Evolutionary conservation across 306 rosid species (phyloP).

Genomic region (Cicer judaicum): DNA sequence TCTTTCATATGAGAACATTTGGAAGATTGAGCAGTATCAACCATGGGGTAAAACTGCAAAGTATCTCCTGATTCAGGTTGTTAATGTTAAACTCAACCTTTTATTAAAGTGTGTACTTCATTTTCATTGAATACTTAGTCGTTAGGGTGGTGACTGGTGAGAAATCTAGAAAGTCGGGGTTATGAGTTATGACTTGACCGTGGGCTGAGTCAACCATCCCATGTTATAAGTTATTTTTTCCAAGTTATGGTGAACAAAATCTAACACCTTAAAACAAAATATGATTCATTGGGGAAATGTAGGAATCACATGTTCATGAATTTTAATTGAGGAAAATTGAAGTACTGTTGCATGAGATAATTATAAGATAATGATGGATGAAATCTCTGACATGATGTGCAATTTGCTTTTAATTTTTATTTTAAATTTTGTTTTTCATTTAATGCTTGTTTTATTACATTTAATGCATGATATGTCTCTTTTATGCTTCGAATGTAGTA

Average conservation of each 20-base stretch:
- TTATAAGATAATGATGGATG: too few relatives aligned
- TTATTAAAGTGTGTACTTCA: neutral
- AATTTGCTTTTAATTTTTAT: neutral
- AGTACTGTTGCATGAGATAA: too few relatives aligned
- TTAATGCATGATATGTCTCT: neutral
- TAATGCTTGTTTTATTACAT: neutral
- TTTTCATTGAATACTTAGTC: constrained; percentile 2
- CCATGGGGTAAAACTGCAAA: constrained; percentile 50
- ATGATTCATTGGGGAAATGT: too few relatives aligned
- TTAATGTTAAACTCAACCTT: constrained; percentile 29
- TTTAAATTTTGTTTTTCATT: neutral
- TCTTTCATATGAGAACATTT: constrained; percentile 67
- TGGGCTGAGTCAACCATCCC: too few relatives aligned
- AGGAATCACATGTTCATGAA: too few relatives aligned
- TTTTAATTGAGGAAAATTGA: too few relatives aligned
- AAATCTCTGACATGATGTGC: too few relatives aligned
- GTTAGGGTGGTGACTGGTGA: neutral
- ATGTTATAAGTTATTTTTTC: too few relatives aligned
- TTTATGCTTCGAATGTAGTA: neutral
- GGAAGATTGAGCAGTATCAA: constrained; percentile 64
- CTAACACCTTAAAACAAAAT: too few relatives aligned
- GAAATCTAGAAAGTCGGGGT: neutral
- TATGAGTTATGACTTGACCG: too few relatives aligned
- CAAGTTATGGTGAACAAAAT: too few relatives aligned
- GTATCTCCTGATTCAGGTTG: constrained; percentile 83